Percentiles rank a stretch among this genome's conserved stretches.
These are phyloP conservation scores for Alternaria sp. DNA, from an alignment of 2,329 filamentous ascomycete genomes.

Conservation along the genomic window DNA sequence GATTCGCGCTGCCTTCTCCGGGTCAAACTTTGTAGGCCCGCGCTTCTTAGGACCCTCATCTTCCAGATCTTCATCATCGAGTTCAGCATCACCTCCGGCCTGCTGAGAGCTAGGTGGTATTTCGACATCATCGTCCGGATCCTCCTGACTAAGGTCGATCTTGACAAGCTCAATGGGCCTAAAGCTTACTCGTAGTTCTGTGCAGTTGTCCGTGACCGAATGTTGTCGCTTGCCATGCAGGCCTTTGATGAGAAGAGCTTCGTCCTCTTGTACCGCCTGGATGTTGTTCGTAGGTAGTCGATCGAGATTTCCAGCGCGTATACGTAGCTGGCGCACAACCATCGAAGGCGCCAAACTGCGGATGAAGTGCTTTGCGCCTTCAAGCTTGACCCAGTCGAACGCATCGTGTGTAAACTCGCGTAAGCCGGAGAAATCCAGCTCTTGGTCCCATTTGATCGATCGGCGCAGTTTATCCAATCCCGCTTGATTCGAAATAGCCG, in stretches of 20 bases:
- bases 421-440: constrained; percentile 70
- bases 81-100: constrained; percentile 26
- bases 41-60: constrained; percentile 54
- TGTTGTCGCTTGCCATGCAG: constrained; percentile 74
- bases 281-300: constrained; percentile 34
- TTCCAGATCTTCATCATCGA: constrained; percentile 45
- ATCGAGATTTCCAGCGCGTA: constrained; percentile 39
- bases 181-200: constrained; percentile 81
- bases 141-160: constrained; percentile 76
- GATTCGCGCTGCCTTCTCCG: constrained; percentile 67
- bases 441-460: constrained; percentile 65
- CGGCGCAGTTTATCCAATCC: constrained; percentile 62
- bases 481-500: constrained; percentile 72
- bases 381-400: constrained; percentile 83
- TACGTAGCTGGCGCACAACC: constrained; percentile 65
- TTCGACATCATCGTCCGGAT: constrained; percentile 70
- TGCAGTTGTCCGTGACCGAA: constrained; percentile 73
- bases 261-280: constrained; percentile 54
- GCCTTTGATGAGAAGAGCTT: constrained; percentile 65
- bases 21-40: constrained; percentile 64
- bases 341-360: constrained; percentile 79
- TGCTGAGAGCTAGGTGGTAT: constrained; percentile 22
- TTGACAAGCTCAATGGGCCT: constrained; percentile 77
- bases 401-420: constrained; percentile 77
- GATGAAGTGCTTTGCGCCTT: constrained; percentile 84